These are phyloP conservation scores for Plasmodium fragile DNA, from an alignment of 169 alveolate species.

Conservation along the genomic window DNA sequence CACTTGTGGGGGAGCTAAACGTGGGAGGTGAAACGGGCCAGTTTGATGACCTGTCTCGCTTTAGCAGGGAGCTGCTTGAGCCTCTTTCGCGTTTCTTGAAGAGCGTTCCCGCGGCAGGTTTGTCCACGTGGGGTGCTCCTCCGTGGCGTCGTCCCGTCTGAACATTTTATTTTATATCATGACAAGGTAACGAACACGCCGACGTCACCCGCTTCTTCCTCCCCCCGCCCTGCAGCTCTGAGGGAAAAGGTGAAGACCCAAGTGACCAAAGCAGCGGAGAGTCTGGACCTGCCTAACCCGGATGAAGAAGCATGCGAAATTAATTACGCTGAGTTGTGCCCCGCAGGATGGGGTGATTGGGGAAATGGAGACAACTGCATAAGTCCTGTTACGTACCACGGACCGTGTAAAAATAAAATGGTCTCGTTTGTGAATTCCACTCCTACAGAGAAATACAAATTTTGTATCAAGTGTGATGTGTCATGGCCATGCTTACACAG, in stretches of 20 bases:
- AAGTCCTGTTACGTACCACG: conserved; percentile 50
- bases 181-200: neutral
- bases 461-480: conserved; percentile 32
- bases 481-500: conserved; percentile 72
- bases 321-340: conserved; percentile 83
- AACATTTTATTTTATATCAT: neutral
- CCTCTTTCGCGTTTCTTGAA: conserved; percentile 28
- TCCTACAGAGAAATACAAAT: conserved; percentile 30
- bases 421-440: conserved; percentile 38
- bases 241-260: conserved; percentile 69
- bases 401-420: conserved; percentile 56
- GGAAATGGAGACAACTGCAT: conserved; percentile 69
- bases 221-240: conserved; percentile 73
- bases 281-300: conserved; percentile 74
- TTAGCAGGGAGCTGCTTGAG: conserved; percentile 15
- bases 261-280: conserved; percentile 75
- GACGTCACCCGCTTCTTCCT: neutral
- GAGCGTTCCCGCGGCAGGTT: conserved; percentile 40
- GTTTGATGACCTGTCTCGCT: conserved; percentile 15
- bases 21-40: neutral
- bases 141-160: neutral
- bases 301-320: conserved; percentile 78
- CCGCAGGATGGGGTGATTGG: conserved; percentile 82
- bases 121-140: neutral
- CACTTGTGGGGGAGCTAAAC: neutral